These are phyloP conservation scores for Bretschneidera sinensis DNA, from an alignment of 345 rosid species.

Conservation along the genomic window DNA sequence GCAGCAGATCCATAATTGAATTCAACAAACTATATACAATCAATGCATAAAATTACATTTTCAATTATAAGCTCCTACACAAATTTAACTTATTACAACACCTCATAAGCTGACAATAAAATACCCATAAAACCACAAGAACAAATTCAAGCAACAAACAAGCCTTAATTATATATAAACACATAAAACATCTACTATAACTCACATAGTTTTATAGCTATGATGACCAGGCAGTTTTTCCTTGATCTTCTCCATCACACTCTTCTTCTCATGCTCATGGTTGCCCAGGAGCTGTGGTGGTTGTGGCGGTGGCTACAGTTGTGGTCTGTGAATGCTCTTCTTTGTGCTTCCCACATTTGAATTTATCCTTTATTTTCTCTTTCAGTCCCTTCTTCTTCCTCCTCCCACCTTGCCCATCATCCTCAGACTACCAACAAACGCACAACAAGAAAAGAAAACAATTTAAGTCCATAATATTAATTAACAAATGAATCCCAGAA, in stretches of 20 bases:
- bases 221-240: constrained; percentile 70
- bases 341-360: constrained; percentile 37
- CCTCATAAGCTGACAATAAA: no score
- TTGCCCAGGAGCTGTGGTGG: constrained; percentile 14
- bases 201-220: constrained; percentile 22
- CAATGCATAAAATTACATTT: no score
- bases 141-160: no score
- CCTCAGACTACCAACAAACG: constrained; percentile 39
- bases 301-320: constrained; percentile 6
- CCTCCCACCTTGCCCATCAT: constrained; percentile 75
- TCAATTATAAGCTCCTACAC: no score
- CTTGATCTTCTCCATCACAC: constrained; percentile 70
- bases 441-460: not conserved
- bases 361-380: constrained; percentile 69
- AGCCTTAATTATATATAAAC: no score
- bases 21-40: no score
- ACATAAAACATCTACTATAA: no score
- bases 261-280: constrained; percentile 57
- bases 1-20: no score
- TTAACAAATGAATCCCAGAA: no score
- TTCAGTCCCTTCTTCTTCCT: constrained; percentile 75
- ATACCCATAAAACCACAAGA: no score
- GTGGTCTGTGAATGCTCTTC: constrained; percentile 32
- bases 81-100: no score
- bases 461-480: not conserved